These are phyloP conservation scores for Neurospora hispaniola DNA, from an alignment of 495 filamentous ascomycete genomes.

Conservation along the genomic window DNA sequence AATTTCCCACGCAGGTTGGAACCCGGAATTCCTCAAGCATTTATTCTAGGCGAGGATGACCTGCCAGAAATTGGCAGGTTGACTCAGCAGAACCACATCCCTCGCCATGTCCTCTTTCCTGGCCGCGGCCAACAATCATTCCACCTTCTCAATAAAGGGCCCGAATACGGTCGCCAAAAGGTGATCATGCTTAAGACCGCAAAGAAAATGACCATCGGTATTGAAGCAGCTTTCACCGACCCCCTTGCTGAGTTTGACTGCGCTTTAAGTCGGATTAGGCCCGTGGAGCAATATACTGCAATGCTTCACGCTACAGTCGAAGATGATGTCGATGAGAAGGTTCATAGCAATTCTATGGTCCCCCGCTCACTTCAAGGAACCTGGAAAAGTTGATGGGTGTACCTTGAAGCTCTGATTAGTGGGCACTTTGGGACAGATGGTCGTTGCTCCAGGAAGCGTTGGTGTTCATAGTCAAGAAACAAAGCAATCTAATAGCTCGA, in stretches of 20 bases:
- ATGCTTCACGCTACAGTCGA: not conserved
- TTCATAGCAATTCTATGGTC: too few species aligned
- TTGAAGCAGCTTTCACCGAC: fast-evolving
- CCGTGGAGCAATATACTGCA: not conserved
- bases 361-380: too few species aligned
- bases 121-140: not conserved
- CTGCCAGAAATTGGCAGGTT: not conserved
- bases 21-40: not conserved
- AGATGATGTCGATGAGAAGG: too few species aligned
- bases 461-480: not conserved
- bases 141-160: not conserved
- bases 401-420: not conserved
- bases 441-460: not conserved
- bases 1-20: not conserved
- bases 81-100: not conserved
- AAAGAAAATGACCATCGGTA: not conserved
- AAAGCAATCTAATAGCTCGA: not conserved
- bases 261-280: too few species aligned
- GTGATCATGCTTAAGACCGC: not conserved
- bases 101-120: not conserved
- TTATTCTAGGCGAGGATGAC: not conserved
- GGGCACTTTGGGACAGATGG: not conserved
- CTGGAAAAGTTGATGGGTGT: not conserved
- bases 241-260: not conserved
- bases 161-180: not conserved